phyloP scores from a whole-genome alignment of 2,329 filamentous ascomycete genomes.

The Trichoderma endophyticum region DNA sequence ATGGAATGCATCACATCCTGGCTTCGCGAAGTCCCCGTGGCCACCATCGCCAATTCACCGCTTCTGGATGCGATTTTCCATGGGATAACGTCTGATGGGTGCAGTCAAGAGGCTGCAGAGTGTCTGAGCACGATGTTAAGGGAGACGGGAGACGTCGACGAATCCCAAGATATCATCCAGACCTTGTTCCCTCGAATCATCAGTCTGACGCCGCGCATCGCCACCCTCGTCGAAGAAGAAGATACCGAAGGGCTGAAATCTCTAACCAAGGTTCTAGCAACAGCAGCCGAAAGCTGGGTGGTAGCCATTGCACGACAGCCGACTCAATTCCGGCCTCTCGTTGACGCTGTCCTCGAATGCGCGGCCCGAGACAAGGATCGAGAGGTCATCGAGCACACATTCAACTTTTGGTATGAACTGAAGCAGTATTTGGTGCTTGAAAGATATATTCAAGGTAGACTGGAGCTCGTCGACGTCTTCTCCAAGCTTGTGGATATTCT shows the following conservation, averaged over 20 bases:
- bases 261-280: conserved; percentile 84
- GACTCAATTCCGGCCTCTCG: conserved; percentile 73
- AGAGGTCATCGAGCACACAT: conserved; percentile 90
- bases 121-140: conserved; percentile 88
- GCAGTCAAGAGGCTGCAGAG: conserved; percentile 85
- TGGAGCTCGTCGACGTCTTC: conserved; percentile 76
- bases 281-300: conserved; percentile 93
- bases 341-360: conserved; percentile 90
- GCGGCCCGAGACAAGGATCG: conserved; percentile 81
- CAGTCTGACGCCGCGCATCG: conserved; percentile 71
- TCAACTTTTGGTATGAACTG: conserved; percentile 96
- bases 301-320: conserved; percentile 85
- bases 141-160: conserved; percentile 91
- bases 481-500: conserved; percentile 89
- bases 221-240: conserved; percentile 70
- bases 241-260: conserved; percentile 85
- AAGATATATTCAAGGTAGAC: conserved; percentile 77
- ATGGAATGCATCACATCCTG: conserved; percentile 96
- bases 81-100: conserved; percentile 69
- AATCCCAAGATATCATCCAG: conserved; percentile 78
- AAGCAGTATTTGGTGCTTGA: conserved; percentile 95
- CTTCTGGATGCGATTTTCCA: conserved; percentile 77
- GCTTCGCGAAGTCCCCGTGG: conserved; percentile 87
- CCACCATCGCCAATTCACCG: conserved; percentile 78
- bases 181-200: conserved; percentile 78